Evolutionary conservation across 1,139 yeast genomes (phyloP).

Genomic region (Blastobotrys aristatus): DNA sequence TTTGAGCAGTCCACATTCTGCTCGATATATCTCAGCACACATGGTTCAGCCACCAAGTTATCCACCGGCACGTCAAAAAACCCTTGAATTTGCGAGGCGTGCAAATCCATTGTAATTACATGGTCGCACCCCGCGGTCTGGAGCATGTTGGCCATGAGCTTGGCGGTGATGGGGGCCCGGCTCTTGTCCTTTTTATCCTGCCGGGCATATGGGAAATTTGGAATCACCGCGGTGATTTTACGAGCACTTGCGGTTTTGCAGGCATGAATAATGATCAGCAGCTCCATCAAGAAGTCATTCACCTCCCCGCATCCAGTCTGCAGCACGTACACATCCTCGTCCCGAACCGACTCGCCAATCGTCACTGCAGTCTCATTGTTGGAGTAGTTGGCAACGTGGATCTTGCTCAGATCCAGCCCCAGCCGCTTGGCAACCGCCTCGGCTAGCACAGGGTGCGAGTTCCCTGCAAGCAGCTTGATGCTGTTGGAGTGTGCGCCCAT

Average conservation of each 20-base stretch:
- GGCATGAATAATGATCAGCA: constrained; percentile 87
- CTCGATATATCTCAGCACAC: constrained; percentile 82
- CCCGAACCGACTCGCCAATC: constrained; percentile 92
- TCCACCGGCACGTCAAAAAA: constrained; percentile 95
- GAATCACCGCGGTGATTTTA: constrained; percentile 89
- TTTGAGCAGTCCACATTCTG: constrained; percentile 49
- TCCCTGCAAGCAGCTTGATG: constrained; percentile 80
- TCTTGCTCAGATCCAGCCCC: constrained; percentile 38
- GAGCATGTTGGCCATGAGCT: constrained; percentile 88
- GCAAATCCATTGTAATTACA: constrained; percentile 95
- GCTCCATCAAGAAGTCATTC: constrained; percentile 81
- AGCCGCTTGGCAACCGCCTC: constrained; percentile 60
- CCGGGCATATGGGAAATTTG: constrained; percentile 96
- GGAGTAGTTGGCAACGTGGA: constrained; percentile 44
- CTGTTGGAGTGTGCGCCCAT: constrained; percentile 40
- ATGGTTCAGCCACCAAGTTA: constrained; percentile 92
- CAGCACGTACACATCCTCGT: constrained; percentile 82
- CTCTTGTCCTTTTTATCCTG: constrained; percentile 96
- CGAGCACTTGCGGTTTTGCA: constrained; percentile 94
- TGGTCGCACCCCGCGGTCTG: constrained; percentile 96
- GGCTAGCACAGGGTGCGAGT: constrained; percentile 87
- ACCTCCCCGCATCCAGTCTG: constrained; percentile 89
- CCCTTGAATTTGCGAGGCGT: constrained; percentile 99
- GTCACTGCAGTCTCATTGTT: constrained; percentile 82
- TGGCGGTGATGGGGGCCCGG: constrained; percentile 96